Evolutionary conservation across 768 basidiomycete species (phyloP).

Genomic region (Pisolithus sp.): DNA sequence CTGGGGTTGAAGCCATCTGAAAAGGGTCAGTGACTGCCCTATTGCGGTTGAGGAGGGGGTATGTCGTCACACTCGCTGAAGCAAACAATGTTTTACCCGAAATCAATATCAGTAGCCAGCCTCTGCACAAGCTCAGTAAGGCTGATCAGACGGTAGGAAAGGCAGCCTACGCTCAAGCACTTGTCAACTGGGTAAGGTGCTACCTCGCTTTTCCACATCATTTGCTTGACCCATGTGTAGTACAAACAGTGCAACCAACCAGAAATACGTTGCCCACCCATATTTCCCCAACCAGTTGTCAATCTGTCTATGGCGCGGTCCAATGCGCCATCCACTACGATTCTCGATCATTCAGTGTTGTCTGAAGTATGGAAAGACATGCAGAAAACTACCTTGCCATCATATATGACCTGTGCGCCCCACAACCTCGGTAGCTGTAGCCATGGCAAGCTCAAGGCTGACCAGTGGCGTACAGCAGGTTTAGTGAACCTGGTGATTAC

Average conservation of each 20-base stretch:
- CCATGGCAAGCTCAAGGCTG: constrained; percentile 30
- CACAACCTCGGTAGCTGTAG: constrained; percentile 25
- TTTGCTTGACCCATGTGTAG: too few species aligned
- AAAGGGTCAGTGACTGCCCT: background rate
- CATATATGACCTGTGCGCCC: constrained; percentile 22
- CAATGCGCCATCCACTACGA: background rate
- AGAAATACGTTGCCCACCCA: background rate
- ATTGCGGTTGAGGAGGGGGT: background rate
- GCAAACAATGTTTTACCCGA: background rate
- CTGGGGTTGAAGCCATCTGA: background rate
- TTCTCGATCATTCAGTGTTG: background rate
- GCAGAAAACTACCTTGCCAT: constrained; percentile 9
- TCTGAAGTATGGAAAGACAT: constrained; percentile 4
- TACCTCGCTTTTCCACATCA: too few species aligned
- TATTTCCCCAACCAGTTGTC: background rate
- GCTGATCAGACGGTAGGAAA: too few species aligned
- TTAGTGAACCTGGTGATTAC: constrained; percentile 23
- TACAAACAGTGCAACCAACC: background rate
- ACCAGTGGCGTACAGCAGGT: constrained; percentile 19
- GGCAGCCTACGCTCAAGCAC: too few species aligned
- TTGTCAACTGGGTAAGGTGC: too few species aligned
- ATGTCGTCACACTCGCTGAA: background rate
- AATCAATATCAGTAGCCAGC: too few species aligned
- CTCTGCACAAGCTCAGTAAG: too few species aligned
- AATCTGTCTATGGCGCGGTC: background rate